Evolutionary conservation across 2,329 filamentous ascomycete genomes (phyloP), one percentile per base, ranked within the genome.

Genomic region (Fusarium albosuccineum): DNA sequence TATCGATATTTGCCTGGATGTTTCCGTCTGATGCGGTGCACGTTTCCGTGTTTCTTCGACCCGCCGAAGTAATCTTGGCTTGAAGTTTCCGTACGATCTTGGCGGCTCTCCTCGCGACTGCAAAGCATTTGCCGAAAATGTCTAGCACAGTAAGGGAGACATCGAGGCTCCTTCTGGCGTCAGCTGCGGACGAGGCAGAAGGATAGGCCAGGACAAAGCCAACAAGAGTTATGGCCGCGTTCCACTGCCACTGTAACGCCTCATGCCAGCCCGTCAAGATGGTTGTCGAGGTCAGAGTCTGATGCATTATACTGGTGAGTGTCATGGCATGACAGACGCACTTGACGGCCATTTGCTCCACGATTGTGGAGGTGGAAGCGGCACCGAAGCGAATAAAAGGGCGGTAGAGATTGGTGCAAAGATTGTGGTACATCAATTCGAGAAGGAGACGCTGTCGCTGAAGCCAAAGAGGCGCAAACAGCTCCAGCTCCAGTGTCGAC

Each of bases 221-320:
- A 16, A 46, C n/a, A 3, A 46, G 42, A 3, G 42, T 46, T n/a
- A 46, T 46, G 27, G 42, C 42, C 2, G 42, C 27, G 5, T 46
- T 46, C 42, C 42, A 46, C 9, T 46, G 42, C 42, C 42, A 46
- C 14, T 46, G 42, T 10, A 46, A 46, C 3, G 42, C 6, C 16
- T 46, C 42, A 8, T 46, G 42, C 42, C 42, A 46, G n/a, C 42
- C 42, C 27, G 27, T 46, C 42, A 46, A 13, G 6, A 46, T 46
- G 6, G 27, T 29, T 17, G 42, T 46, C 2, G 42, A 46, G n/a
- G n/a, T 29, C 10, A 46, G 42, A 11, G 29, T 11, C 8, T 46
- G 42, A 5, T 46, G 42, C 42, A 46, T 46, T 5, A 46, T 46
- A 9, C 9, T 33, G 42, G 42, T 46, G 6, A 46, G n/a, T 4